A percentile compares a stretch with the other conserved stretches of the same genome.
Evolutionary conservation across 2,329 filamentous ascomycete species (phyloP).

Genomic region (Sporothrix pseudoabietina): DNA sequence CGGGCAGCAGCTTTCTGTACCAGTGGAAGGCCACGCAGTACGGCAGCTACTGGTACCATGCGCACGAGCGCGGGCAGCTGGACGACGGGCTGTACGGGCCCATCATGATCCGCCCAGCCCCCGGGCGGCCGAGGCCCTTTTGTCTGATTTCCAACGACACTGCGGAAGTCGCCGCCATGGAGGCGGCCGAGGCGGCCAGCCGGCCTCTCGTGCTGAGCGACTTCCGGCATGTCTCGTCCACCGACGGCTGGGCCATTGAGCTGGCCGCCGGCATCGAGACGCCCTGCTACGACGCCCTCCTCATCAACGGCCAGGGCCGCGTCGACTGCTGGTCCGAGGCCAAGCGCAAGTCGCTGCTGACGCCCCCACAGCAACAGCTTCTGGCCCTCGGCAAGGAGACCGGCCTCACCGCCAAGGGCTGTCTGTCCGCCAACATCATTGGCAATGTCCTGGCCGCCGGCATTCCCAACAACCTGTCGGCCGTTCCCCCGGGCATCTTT

Average conservation of each 20-base stretch:
- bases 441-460: slow-evolving; percentile 41
- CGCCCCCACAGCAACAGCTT: slow-evolving; percentile 40
- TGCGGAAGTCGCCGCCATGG: slow-evolving; percentile 48
- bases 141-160: slow-evolving; percentile 49
- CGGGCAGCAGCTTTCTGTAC: slow-evolving; percentile 54
- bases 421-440: slow-evolving; percentile 47
- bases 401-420: slow-evolving; percentile 48
- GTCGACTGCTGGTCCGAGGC: slow-evolving; percentile 54
- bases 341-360: slow-evolving; percentile 47
- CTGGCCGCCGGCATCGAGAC: slow-evolving; percentile 50
- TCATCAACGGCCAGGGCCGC: slow-evolving; percentile 64
- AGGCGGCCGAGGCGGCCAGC: slow-evolving; percentile 51
- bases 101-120: slow-evolving; percentile 51
- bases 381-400: slow-evolving; percentile 40
- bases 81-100: slow-evolving; percentile 63
- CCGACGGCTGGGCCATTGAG: slow-evolving; percentile 42
- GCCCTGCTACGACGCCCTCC: slow-evolving; percentile 61
- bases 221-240: slow-evolving; percentile 57
- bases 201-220: slow-evolving; percentile 58
- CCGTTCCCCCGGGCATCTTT: slow-evolving; percentile 49
- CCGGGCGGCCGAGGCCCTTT: slow-evolving; percentile 48
- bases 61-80: slow-evolving; percentile 57
- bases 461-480: slow-evolving; percentile 40
- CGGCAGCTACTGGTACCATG: slow-evolving; percentile 65
- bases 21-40: slow-evolving; percentile 58